A percentile compares a stretch with the other conserved stretches of the same genome.
These are phyloP conservation scores for Leccinum uliginosum DNA, from an alignment of 768 basidiomycete genomes.

Conservation along the genomic window DNA sequence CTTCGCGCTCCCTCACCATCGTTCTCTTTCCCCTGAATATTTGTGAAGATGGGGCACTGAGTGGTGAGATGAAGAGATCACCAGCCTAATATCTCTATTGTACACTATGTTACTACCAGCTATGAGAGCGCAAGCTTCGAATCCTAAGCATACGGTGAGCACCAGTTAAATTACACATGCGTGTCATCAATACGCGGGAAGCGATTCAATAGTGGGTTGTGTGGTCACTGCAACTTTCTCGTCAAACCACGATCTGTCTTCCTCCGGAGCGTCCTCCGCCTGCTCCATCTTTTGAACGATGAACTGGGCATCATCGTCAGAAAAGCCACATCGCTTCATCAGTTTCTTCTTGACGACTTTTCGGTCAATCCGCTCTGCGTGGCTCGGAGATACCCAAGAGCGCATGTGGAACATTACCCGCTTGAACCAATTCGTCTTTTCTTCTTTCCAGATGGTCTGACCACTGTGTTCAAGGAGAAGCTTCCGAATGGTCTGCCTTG, in stretches of 20 bases:
- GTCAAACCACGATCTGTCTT: conserved; percentile 17
- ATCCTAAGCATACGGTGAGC: background rate
- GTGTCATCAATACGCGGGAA: background rate
- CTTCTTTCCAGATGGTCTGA: conserved; percentile 20
- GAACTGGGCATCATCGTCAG: conserved; percentile 14
- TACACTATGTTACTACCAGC: conserved; percentile 2
- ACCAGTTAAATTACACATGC: background rate
- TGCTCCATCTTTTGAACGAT: conserved; percentile 20
- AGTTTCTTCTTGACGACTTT: conserved; percentile 20
- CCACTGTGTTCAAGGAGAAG: conserved; percentile 17
- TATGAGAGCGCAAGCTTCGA: background rate
- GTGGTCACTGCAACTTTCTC: conserved; percentile 9
- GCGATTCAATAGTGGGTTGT: background rate
- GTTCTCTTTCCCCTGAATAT: no score
- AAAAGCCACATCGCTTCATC: conserved; percentile 22
- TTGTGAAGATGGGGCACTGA: no score
- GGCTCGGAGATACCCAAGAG: conserved; percentile 18
- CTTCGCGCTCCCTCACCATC: no score
- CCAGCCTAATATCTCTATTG: background rate
- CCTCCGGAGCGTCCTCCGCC: conserved; percentile 6
- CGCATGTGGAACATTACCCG: conserved; percentile 25
- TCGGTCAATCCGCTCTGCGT: conserved; percentile 5
- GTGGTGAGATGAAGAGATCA: background rate
- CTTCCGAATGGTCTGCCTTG: conserved; percentile 22
- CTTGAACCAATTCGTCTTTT: conserved; percentile 23